These are phyloP conservation scores for Paspalum notatum DNA, from an alignment of 176 grass and related monocot species.

Conservation along the genomic window DNA sequence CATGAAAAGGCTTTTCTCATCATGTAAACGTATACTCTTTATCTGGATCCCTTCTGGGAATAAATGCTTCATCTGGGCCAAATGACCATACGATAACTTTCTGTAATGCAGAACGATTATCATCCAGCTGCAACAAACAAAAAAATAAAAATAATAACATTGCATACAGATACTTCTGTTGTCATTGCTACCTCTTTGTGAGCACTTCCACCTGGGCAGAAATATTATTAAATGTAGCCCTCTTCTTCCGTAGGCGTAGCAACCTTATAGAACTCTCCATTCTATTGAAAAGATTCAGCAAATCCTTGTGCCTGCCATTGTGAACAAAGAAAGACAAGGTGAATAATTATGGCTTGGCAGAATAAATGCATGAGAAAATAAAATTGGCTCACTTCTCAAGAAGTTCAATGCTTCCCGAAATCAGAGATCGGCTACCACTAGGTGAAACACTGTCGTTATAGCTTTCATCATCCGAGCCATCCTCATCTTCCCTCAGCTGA, in stretches of 20 bases:
- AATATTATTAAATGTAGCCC: slow-evolving; percentile 72
- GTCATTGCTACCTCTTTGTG: slow-evolving; percentile 70
- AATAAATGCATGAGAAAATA: slow-evolving; percentile 8
- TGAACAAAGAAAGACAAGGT: slow-evolving; percentile 39
- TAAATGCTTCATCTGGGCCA: slow-evolving; percentile 89
- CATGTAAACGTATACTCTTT: slow-evolving; percentile 77
- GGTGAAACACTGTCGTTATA: slow-evolving; percentile 18
- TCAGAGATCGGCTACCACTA: slow-evolving; percentile 18
- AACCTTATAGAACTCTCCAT: slow-evolving; percentile 92
- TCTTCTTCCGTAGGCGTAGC: slow-evolving; percentile 73
- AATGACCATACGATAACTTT: slow-evolving; percentile 65
- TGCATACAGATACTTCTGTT: slow-evolving; percentile 8
- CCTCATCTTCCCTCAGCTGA: slow-evolving; percentile 29
- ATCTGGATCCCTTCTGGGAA: slow-evolving; percentile 88
- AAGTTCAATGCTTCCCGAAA: slow-evolving; percentile 50
- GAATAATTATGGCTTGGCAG: slow-evolving; percentile 25
- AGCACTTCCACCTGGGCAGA: slow-evolving; percentile 80
- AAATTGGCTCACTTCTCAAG: slow-evolving; percentile 70
- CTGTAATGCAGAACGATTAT: slow-evolving; percentile 48
- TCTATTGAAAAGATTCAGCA: slow-evolving; percentile 73
- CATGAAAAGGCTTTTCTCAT: slow-evolving; percentile 77
- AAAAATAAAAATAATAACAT: background rate
- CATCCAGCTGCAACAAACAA: slow-evolving; percentile 23
- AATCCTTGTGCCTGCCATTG: slow-evolving; percentile 56
- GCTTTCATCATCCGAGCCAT: slow-evolving; percentile 32